A percentile compares a stretch with the other conserved stretches of the same genome.
phyloP scores from a whole-genome alignment of 2,329 filamentous ascomycete species.

The Trichoderma guizhouense region DNA sequence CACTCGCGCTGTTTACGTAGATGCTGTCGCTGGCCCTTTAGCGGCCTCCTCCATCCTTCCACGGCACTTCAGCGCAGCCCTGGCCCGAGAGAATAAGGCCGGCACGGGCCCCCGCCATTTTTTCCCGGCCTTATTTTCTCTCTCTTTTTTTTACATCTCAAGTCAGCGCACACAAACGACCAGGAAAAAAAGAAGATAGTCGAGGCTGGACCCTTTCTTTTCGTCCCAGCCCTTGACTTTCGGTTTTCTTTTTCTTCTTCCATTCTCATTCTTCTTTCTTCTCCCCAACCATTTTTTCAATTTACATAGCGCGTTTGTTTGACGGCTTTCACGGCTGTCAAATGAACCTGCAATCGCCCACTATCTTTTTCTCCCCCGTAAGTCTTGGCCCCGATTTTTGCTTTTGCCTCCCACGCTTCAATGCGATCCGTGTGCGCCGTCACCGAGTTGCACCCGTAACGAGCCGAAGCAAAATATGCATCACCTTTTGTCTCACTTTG shows the following conservation, averaged over 20 bases:
- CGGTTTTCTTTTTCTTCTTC: neutral
- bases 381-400: conserved; percentile 29
- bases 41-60: conserved; percentile 2
- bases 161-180: conserved; percentile 13
- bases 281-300: conserved; percentile 20
- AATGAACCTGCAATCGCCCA: conserved; percentile 91
- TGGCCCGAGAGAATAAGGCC: conserved; percentile 25
- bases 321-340: conserved; percentile 79
- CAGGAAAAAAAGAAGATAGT: conserved; percentile 10
- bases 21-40: neutral
- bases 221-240: conserved; percentile 18
- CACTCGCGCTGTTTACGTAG: conserved; percentile 1
- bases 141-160: conserved; percentile 23
- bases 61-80: neutral
- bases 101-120: conserved; percentile 25
- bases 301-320: conserved; percentile 78
- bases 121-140: conserved; percentile 20
- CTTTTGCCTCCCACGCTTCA: neutral
- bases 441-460: neutral
- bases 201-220: conserved; percentile 24
- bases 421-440: neutral
- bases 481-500: neutral
- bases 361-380: conserved; percentile 62
- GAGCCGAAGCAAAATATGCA: neutral
- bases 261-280: neutral